Base-by-base conservation (phyloP, 495 filamentous ascomycete genomes). In the Lepraria neglecta region DNA sequence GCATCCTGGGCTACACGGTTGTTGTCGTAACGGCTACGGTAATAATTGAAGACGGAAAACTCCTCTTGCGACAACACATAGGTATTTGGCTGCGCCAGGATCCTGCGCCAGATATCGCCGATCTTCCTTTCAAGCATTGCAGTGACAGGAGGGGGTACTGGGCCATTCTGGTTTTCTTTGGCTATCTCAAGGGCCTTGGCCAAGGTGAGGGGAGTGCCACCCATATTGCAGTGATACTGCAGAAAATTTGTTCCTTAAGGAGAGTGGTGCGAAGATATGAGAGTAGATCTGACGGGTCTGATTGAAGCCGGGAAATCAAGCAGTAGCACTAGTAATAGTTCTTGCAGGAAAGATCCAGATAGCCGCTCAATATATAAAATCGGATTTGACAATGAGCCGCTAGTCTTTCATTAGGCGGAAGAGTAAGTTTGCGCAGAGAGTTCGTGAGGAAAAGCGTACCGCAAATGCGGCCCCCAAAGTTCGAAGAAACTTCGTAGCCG, bases 31-130 rank as follows among this genome's bases (percentile, higher is more conserved):
- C 82, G 79, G 24, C 73, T 65, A 47, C 85, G 82, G 70, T 84
- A 90, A 68, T 84, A 91, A 71, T 77, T 92, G 79, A 91, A 90
- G 31, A 94, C 76, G 17, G 87, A 80, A 64, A 90, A 91, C 69
- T 94, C 88, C 65, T 87, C 80, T 56, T 77, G 75, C 11, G 72
- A 81, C 72, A 92, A 81, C 17, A 91, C 67, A 70, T 90, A 91
- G 9, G 70, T 70, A n/a, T 80, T 72, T 5, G 83, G 85, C 43
- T 83, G 72, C 5, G 74, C 74, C 56, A 82, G 64, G 30, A 94
- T 75, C 59, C 78, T 84, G 7, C 61, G 66, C 87, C 87, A 90
- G 52, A 91, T 76, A 30, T 80, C 76, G 3, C 65, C 61, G 24
- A 90, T 71, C 27, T 82, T 82, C 30, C 65, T 63, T 60, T 86